Evolutionary conservation across 106 monocot species (phyloP), one percentile per base, ranked within the genome.

Genomic region (Posidonia australis): DNA sequence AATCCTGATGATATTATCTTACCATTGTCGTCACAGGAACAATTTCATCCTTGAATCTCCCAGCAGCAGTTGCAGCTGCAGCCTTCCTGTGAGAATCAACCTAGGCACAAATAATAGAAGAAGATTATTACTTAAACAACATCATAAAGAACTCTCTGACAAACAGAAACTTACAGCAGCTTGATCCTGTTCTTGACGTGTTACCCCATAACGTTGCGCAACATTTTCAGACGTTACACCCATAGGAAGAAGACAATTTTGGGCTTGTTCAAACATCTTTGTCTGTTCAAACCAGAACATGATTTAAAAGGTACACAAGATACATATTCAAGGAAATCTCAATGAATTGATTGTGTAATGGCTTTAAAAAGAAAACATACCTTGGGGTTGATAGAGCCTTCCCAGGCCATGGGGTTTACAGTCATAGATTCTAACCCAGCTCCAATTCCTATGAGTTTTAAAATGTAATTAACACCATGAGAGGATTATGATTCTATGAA

Each of bases 1-100:
- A 26, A 7, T 16, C 25, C 2, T 7, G 7, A 16, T 14, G 13
- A 25, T 16, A 16, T 52, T 18, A 31, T 54, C 65, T 54, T 54
- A 96, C 96, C 90, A 84, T 90, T 69, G 96, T 96, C 2, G 44
- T 70, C 56, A 96, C 90, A 43, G 96, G 96, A 69, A 96, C 58
- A 60, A 96, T 96, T 62, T 96, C 96, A 73, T 90, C 96, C 67
- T 85, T 96, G 66, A 96, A 96, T 85, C 84, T 96, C 17, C 96
- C 90, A 25, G 82, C 51, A 23, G 87, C 96, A 32, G 82, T 82
- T 67, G 96, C 96, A 27, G 84, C 90, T 77, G 87, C 96, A 62
- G 96, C 90, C 44, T 83, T 80, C 51, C 74, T 79, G 80, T 96
- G 96, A 74, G 93, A 94, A 66, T 94, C 93, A 67, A 86, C 83